Evolutionary conservation across 2,329 filamentous ascomycete genomes (phyloP).

Genomic region (Scedosporium apiospermum): DNA sequence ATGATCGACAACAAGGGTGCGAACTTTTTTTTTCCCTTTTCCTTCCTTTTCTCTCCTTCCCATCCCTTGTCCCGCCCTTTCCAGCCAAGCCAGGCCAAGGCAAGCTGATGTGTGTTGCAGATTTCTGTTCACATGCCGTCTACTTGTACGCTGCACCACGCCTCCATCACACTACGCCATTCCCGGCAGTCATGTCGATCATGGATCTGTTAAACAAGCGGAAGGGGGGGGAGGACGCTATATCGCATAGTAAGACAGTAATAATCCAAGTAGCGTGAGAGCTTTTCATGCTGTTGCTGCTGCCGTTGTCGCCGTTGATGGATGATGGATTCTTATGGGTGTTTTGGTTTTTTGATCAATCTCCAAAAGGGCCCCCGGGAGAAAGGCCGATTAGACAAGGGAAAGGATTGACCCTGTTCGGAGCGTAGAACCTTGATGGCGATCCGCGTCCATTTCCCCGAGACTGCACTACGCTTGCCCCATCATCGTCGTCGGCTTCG

Average conservation of each 20-base stretch:
- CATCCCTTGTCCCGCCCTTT: not conserved
- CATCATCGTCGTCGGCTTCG: not conserved
- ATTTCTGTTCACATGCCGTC: no score
- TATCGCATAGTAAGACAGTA: not conserved
- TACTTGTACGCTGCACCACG: no score
- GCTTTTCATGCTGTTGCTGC: not conserved
- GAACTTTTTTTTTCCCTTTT: conserved; percentile 8
- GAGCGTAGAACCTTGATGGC: not conserved
- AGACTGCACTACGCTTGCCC: not conserved
- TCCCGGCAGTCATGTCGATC: not conserved
- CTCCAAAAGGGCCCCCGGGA: no score
- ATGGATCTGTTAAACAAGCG: not conserved
- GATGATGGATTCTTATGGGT: no score
- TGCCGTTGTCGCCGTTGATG: no score
- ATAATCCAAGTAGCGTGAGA: not conserved
- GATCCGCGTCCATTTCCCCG: not conserved
- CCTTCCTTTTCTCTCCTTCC: conserved; percentile 10
- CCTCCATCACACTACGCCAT: no score
- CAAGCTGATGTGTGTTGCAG: no score
- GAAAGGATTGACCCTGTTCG: not conserved
- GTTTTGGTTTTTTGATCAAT: no score
- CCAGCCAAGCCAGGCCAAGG: no score
- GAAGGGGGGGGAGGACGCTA: not conserved
- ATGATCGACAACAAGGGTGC: not conserved
- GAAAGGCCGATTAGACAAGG: not conserved